Conservation (phyloP, 139 green algal species). For the Parachlorella kessleri region DNA sequence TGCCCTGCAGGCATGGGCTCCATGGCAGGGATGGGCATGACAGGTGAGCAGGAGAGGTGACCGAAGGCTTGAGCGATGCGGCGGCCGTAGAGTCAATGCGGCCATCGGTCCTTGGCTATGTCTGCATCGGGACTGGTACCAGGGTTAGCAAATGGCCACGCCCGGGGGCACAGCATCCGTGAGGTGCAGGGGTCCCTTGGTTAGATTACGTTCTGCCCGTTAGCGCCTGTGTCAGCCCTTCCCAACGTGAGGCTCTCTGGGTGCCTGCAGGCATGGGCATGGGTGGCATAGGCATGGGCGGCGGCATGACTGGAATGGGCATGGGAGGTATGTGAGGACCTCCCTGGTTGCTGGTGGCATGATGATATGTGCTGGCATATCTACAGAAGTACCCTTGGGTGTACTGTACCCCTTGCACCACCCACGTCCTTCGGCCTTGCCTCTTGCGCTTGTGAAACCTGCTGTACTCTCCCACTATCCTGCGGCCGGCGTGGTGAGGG, state of each 20-base stretch:
- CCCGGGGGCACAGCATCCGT: neutral
- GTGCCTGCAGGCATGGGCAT: constrained; percentile 36
- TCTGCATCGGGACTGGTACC: too few species aligned
- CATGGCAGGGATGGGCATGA: constrained; percentile 37
- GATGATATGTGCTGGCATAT: neutral
- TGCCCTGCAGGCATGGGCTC: constrained; percentile 41
- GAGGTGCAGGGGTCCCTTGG: constrained; percentile 33
- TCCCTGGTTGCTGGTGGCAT: constrained; percentile 4
- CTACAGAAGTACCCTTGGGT: constrained; percentile 4
- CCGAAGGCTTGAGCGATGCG: neutral
- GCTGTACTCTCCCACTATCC: neutral
- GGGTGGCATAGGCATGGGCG: constrained; percentile 28
- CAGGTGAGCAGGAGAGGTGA: too few species aligned
- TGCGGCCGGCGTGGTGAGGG: constrained; percentile 1
- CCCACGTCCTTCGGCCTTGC: neutral
- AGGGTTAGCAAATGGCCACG: too few species aligned
- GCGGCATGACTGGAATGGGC: neutral
- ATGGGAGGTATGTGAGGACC: neutral
- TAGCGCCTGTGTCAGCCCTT: too few species aligned
- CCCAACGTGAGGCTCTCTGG: too few species aligned
- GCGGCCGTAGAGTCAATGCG: too few species aligned
- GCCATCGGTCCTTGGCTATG: too few species aligned
- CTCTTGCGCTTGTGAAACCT: neutral
- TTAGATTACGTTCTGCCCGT: too few species aligned
- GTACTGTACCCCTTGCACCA: neutral